Percentiles rank a stretch among this genome's conserved stretches.
Evolutionary conservation across 306 rosid genomes (phyloP).

Genomic region (Corylus americana): DNA sequence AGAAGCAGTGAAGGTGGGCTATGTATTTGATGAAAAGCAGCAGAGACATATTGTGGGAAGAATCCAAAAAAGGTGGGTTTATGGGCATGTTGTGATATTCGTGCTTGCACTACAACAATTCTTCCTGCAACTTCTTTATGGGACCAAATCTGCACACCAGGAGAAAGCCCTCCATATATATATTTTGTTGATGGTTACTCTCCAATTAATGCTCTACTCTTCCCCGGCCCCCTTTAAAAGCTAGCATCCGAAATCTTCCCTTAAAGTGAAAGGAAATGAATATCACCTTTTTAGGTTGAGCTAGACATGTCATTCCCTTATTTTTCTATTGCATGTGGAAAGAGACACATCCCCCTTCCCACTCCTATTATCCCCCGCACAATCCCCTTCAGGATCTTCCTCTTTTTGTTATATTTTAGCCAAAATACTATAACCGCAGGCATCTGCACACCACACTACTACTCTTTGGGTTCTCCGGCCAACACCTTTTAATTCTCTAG

Average conservation of each 20-base stretch:
- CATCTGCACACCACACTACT: slow-evolving; percentile 3
- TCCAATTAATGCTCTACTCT: no score
- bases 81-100: slow-evolving; percentile 75
- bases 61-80: slow-evolving; percentile 54
- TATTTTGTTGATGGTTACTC: no score
- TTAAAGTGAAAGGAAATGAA: slow-evolving; percentile 55
- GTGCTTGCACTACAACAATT: slow-evolving; percentile 58
- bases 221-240: slow-evolving; percentile 21
- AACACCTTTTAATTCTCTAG: no score
- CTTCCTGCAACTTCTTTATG: slow-evolving; percentile 82
- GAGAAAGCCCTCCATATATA: slow-evolving; percentile 2
- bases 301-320: slow-evolving; percentile 32
- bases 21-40: slow-evolving; percentile 5
- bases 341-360: slow-evolving; percentile 37
- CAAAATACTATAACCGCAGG: slow-evolving; percentile 5
- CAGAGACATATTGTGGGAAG: slow-evolving; percentile 47
- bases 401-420: slow-evolving; percentile 21
- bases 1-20: slow-evolving; percentile 29
- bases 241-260: slow-evolving; percentile 58
- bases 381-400: slow-evolving; percentile 33
- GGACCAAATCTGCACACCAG: slow-evolving; percentile 63
- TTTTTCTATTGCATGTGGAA: slow-evolving; percentile 40
- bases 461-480: not conserved
- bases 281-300: slow-evolving; percentile 56
- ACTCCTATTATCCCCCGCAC: slow-evolving; percentile 36